Conservation (phyloP, 1,139 yeast genomes). For the Wickerhamiella pararugosa region DNA sequence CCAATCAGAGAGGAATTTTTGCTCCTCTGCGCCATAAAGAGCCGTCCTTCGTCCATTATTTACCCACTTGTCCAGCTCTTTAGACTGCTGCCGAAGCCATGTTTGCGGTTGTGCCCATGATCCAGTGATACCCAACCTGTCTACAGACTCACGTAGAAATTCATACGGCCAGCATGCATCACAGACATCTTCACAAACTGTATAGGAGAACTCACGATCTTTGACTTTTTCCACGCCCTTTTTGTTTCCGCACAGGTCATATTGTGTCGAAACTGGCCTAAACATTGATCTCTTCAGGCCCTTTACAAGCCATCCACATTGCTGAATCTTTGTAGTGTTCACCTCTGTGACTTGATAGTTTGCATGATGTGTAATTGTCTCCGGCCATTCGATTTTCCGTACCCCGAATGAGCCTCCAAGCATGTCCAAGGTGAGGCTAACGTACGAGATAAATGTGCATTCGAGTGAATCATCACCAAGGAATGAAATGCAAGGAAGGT, state of each 20-base stretch:
- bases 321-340: conserved; percentile 1
- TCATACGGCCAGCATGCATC: not conserved
- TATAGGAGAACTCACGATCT: not conserved
- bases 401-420: not conserved
- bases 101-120: conserved; percentile 5
- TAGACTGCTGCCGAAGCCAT: conserved; percentile 3
- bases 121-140: not conserved
- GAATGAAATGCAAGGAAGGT: conserved; percentile 3
- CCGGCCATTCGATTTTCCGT: not conserved
- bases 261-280: not conserved
- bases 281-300: not conserved
- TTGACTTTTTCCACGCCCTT: too few species aligned
- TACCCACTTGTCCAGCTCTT: conserved; percentile 3
- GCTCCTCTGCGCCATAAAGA: not conserved
- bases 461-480: not conserved
- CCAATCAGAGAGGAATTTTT: not conserved
- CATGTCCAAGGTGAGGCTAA: not conserved
- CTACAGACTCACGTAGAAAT: not conserved
- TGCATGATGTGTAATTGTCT: not conserved
- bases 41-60: conserved; percentile 4
- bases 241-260: conserved; percentile 1
- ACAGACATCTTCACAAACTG: conserved; percentile 1
- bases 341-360: not conserved
- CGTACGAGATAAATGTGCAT: not conserved
- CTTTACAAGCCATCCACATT: conserved; percentile 4